Evolutionary conservation across 2,329 filamentous ascomycete genomes (phyloP), one percentile per base, ranked within the genome.

Genomic region (Dryadomyces quercus-mongolicae): DNA sequence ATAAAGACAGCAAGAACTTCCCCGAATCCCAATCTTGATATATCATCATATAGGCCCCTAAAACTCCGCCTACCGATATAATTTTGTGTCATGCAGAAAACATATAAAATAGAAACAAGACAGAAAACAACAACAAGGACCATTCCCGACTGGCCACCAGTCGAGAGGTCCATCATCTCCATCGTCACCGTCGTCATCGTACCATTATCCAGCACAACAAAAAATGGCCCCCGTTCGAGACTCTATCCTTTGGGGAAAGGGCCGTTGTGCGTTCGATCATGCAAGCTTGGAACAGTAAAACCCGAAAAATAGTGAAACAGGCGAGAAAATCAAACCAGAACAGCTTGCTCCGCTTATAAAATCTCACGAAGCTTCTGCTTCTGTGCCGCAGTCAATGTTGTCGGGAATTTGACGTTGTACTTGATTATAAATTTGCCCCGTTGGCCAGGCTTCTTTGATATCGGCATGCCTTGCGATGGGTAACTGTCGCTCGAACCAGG

Each of bases 381-480:
- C 72, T 97, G 92, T 5, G 78, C 72, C 8, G 77, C 55, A 4
- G 88, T 92, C 69, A 98, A 70, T 44, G 71, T 84, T 3, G 82
- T 84, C 0, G 93, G 93, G 73, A 95, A 97, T 66, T 88, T 91
- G 68, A 98, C 91, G 65, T 93, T 93, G 64, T 95, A 91, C 57
- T 84, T 86, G 56, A 98, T 78, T 56, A 97, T 72, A 60, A 98
- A 88, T 65, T 95, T 89, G 22, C 93, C 93, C 55, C 92, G 80
- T 62, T 90, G 80, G 56, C 74, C 81, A 0, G 88, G 88, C 66
- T 90, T 92, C 78, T 95, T 97, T 57, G 88, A 88, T 64, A 93
- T 83, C 42, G 91, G 90, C 93, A 98, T 97, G 56, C 93, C 93
- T n/a, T 88, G 76, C 5, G 81, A 79, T 0, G 93, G 93, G 66